Percentiles rank a stretch among this genome's conserved stretches.
Conservation (phyloP, 2,329 filamentous ascomycete species). For the Pyrenochaeta sp. region DNA sequence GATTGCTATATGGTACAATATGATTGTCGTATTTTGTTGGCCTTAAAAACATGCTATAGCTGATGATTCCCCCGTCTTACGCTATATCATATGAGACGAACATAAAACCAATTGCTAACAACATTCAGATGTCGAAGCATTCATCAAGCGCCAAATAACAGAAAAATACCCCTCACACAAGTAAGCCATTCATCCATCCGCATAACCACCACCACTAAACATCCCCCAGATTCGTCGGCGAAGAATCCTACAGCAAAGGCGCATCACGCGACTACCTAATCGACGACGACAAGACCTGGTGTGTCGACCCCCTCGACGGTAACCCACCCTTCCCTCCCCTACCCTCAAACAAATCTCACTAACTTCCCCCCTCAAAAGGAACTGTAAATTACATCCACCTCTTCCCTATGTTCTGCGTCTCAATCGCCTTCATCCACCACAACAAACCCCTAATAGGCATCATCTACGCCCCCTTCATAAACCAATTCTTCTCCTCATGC, state of each 20-base stretch:
- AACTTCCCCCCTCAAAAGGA: constrained; percentile 42
- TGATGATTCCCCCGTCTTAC: neutral
- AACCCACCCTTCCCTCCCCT: constrained; percentile 3
- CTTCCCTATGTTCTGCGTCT: constrained; percentile 83
- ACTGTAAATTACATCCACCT: constrained; percentile 84
- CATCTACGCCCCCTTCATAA: constrained; percentile 75
- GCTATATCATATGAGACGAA: neutral
- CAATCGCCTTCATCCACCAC: constrained; percentile 72
- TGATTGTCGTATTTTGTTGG: too few relatives aligned
- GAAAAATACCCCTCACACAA: constrained; percentile 71
- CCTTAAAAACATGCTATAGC: too few relatives aligned
- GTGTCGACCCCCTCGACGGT: constrained; percentile 79
- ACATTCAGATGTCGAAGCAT: constrained; percentile 73
- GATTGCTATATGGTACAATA: too few relatives aligned
- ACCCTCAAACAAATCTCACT: neutral
- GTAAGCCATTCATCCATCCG: constrained; percentile 54
- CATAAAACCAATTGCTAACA: constrained; percentile 10
- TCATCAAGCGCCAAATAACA: constrained; percentile 69
- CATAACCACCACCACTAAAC: neutral
- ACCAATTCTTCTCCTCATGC: constrained; percentile 75
- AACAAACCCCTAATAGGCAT: constrained; percentile 72
- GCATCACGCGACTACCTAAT: constrained; percentile 74
- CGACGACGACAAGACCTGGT: constrained; percentile 72
- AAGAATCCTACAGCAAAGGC: constrained; percentile 77
- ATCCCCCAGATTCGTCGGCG: constrained; percentile 71